These are phyloP conservation scores for Rhododendron mucronatum DNA, from an alignment of 148 eudicot species.

Conservation along the genomic window DNA sequence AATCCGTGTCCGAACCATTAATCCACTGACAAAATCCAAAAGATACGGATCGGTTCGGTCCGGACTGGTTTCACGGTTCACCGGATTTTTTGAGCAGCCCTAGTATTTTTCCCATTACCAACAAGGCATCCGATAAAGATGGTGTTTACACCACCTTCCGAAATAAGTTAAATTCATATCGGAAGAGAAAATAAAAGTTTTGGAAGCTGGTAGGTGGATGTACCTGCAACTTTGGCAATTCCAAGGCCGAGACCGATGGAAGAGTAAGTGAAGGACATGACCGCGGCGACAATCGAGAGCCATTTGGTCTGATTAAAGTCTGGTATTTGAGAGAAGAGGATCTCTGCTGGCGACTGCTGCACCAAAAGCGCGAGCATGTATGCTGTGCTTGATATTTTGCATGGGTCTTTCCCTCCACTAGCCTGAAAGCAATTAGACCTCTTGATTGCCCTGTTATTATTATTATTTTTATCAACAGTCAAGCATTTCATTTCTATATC, in stretches of 20 bases:
- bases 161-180: too few species aligned
- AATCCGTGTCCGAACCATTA: too few species aligned
- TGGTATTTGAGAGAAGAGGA: constrained; percentile 40
- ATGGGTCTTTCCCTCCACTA: constrained; percentile 16
- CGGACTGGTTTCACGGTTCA: too few species aligned
- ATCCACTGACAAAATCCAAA: too few species aligned
- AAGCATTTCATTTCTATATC: too few species aligned
- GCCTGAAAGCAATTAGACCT: constrained; percentile 34
- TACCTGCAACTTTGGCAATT: constrained; percentile 35
- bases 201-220: too few species aligned
- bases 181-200: background rate
- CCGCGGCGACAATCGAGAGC: constrained; percentile 43
- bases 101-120: too few species aligned
- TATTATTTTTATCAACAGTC: too few species aligned
- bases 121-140: too few species aligned
- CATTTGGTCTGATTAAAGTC: constrained; percentile 37
- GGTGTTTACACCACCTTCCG: too few species aligned
- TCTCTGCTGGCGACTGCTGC: constrained; percentile 20
- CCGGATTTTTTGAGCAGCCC: too few species aligned
- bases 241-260: constrained; percentile 36
- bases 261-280: constrained; percentile 49
- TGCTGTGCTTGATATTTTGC: constrained; percentile 27
- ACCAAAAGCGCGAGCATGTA: constrained; percentile 38
- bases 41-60: too few species aligned
- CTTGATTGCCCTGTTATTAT: constrained; percentile 21